Conservation (phyloP, 768 basidiomycete genomes). For the Leccinum boreale region DNA sequence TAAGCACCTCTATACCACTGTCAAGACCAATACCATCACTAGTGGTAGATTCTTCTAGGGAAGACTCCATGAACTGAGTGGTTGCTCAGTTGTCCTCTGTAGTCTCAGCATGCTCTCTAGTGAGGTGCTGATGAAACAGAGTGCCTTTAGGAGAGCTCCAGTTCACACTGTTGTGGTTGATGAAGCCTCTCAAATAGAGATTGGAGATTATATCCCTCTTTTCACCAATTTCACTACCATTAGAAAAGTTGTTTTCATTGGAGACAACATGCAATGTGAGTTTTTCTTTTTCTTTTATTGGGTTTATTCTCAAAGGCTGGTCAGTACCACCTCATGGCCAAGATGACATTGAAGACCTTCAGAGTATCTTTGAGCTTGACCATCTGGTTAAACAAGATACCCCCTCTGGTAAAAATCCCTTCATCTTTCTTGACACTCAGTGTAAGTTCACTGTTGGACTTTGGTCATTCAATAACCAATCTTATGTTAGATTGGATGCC, state of each 20-base stretch:
- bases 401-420: slow-evolving; percentile 24
- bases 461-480: slow-evolving; percentile 1
- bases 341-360: slow-evolving; percentile 58
- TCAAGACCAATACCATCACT: slow-evolving; percentile 49
- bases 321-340: slow-evolving; percentile 80
- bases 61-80: slow-evolving; percentile 32
- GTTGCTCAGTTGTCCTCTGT: slow-evolving; percentile 59
- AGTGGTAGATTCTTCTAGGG: slow-evolving; percentile 36
- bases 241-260: slow-evolving; percentile 59
- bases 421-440: slow-evolving; percentile 66
- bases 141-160: slow-evolving; percentile 31
- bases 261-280: slow-evolving; percentile 65
- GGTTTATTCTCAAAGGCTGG: slow-evolving; percentile 25
- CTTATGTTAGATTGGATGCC: slow-evolving; percentile 72
- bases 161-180: slow-evolving; percentile 54
- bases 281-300: slow-evolving; percentile 25
- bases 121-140: slow-evolving; percentile 4
- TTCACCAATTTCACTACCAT: slow-evolving; percentile 35
- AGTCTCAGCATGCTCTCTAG: slow-evolving; percentile 75
- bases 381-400: slow-evolving; percentile 44
- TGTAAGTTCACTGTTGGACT: slow-evolving; percentile 43
- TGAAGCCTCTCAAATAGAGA: slow-evolving; percentile 67
- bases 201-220: slow-evolving; percentile 48
- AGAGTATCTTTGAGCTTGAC: slow-evolving; percentile 75
- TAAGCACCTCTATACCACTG: slow-evolving; percentile 64